These are phyloP conservation scores for Sugiyamaella paludigena DNA, from an alignment of 1,139 yeast species.

Conservation along the genomic window DNA sequence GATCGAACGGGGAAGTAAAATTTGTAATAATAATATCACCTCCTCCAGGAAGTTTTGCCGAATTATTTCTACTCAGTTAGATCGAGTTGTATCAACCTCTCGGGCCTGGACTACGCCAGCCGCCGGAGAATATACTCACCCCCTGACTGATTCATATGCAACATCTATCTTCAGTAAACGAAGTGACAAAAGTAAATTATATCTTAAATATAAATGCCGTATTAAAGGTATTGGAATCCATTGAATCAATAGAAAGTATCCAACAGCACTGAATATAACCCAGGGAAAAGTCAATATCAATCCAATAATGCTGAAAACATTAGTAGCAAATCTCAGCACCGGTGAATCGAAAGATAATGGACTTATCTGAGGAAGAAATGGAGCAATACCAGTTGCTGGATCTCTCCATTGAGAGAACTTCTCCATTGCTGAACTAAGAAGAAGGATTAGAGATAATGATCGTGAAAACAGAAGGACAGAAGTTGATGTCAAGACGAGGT, in stretches of 20 bases:
- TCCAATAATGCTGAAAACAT: slow-evolving; percentile 13
- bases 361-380: slow-evolving; percentile 34
- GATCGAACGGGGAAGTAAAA: slow-evolving; percentile 42
- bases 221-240: slow-evolving; percentile 19
- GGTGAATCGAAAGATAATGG: slow-evolving; percentile 16
- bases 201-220: slow-evolving; percentile 16
- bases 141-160: slow-evolving; percentile 19
- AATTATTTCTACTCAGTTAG: background rate
- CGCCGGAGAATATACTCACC: too few species aligned
- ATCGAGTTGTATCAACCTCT: too few species aligned
- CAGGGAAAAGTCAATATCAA: slow-evolving; percentile 30
- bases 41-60: slow-evolving; percentile 22
- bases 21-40: slow-evolving; percentile 41
- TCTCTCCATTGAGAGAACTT: slow-evolving; percentile 43
- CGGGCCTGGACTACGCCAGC: too few species aligned
- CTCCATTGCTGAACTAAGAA: slow-evolving; percentile 37
- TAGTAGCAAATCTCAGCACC: slow-evolving; percentile 2
- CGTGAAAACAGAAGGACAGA: too few species aligned
- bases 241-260: slow-evolving; percentile 20
- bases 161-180: slow-evolving; percentile 22
- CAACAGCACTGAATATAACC: slow-evolving; percentile 17
- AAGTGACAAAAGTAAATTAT: slow-evolving; percentile 22
- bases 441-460: too few species aligned
- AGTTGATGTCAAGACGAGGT: too few species aligned
- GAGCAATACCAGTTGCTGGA: slow-evolving; percentile 44